Evolutionary conservation across 1,139 yeast species (phyloP).

Genomic region (Nakaseomyces glabratus): DNA sequence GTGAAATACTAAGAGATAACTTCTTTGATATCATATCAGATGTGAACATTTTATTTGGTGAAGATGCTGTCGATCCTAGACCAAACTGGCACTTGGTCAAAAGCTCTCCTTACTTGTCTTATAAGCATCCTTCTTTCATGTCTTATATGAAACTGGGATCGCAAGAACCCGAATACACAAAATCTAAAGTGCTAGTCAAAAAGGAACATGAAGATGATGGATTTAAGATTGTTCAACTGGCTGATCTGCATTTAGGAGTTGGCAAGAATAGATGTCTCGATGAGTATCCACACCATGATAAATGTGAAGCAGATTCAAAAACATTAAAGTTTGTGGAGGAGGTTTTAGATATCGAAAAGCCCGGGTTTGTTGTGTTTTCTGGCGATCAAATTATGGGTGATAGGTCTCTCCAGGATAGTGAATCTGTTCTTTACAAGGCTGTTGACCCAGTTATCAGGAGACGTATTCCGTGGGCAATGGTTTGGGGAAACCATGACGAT

Average conservation of each 20-base stretch:
- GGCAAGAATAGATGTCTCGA: slow-evolving; percentile 70
- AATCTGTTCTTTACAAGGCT: slow-evolving; percentile 68
- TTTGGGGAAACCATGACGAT: slow-evolving; percentile 64
- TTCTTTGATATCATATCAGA: slow-evolving; percentile 21
- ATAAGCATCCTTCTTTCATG: slow-evolving; percentile 7
- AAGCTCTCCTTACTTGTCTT: slow-evolving; percentile 22
- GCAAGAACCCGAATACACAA: slow-evolving; percentile 4
- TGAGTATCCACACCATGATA: slow-evolving; percentile 45
- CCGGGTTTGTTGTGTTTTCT: slow-evolving; percentile 72
- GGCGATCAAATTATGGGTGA: slow-evolving; percentile 71
- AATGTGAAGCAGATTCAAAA: slow-evolving; percentile 67
- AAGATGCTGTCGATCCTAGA: slow-evolving; percentile 69
- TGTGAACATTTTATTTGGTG: slow-evolving; percentile 64
- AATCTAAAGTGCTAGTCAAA: slow-evolving; percentile 10
- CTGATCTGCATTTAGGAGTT: slow-evolving; percentile 78
- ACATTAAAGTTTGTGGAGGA: slow-evolving; percentile 53
- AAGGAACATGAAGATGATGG: slow-evolving; percentile 36
- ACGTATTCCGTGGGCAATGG: slow-evolving; percentile 70
- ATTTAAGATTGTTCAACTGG: slow-evolving; percentile 73
- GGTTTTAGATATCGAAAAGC: slow-evolving; percentile 62
- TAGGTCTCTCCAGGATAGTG: slow-evolving; percentile 64
- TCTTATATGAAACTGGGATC: slow-evolving; percentile 7
- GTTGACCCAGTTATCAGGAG: slow-evolving; percentile 60
- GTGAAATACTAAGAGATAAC: slow-evolving; percentile 5
- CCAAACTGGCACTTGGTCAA: slow-evolving; percentile 51